Conservation (phyloP, 768 basidiomycete genomes). For the Hebeloma cylindrosporum region DNA sequence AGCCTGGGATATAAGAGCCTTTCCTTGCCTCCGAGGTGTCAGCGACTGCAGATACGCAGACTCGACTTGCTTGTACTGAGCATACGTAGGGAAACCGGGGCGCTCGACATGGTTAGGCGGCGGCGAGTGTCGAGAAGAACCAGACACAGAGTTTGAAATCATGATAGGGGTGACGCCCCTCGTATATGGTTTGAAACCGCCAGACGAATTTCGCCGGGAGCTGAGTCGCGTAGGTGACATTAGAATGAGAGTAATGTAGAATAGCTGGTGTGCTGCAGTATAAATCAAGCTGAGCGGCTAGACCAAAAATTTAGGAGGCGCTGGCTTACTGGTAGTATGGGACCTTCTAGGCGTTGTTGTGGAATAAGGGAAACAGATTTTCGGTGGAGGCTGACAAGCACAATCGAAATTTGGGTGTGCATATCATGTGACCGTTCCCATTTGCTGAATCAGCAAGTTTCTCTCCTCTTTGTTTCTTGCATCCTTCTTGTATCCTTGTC, state of each 20-base stretch:
- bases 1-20: constrained; percentile 69
- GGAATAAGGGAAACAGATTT: constrained; percentile 22
- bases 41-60: constrained; percentile 57
- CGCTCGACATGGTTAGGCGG: constrained; percentile 14
- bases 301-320: constrained; percentile 14
- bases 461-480: no score
- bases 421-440: constrained; percentile 18
- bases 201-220: constrained; percentile 25
- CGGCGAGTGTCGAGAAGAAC: constrained; percentile 9
- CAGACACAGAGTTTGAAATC: constrained; percentile 12
- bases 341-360: constrained; percentile 21
- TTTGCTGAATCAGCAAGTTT: no score
- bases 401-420: constrained; percentile 9
- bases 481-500: no score
- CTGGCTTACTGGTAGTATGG: constrained; percentile 13
- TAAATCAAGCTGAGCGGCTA: constrained; percentile 21
- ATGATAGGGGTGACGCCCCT: constrained; percentile 22
- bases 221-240: constrained; percentile 37
- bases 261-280: constrained; percentile 17
- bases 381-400: constrained; percentile 29
- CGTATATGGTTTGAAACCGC: constrained; percentile 36
- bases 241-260: constrained; percentile 15
- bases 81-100: constrained; percentile 61
- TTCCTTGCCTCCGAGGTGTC: constrained; percentile 53
- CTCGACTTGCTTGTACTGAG: constrained; percentile 60